Evolutionary conservation across 768 basidiomycete species (phyloP).

Genomic region (Pholiota conissans): DNA sequence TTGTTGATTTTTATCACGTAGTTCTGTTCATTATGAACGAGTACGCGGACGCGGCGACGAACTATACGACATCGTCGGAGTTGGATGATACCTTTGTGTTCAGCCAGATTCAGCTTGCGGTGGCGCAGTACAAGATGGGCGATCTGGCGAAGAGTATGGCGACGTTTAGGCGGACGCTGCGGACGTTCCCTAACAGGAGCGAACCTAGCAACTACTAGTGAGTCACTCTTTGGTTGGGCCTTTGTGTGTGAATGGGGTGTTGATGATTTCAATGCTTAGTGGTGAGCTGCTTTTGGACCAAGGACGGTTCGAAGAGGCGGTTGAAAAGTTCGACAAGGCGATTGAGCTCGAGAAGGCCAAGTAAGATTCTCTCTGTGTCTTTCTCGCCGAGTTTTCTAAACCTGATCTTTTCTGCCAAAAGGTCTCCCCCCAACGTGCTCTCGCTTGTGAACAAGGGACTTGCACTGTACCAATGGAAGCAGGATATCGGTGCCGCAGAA

Average conservation of each 20-base stretch:
- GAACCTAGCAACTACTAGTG: constrained; percentile 97
- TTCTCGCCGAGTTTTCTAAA: background rate
- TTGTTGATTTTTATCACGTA: too few relatives aligned
- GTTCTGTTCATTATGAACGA: constrained; percentile 96
- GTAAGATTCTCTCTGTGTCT: constrained; percentile 38
- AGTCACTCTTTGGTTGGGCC: constrained; percentile 28
- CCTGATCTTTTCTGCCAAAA: constrained; percentile 7
- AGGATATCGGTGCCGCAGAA: constrained; percentile 83
- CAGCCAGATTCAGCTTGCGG: constrained; percentile 95
- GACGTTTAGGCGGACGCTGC: constrained; percentile 83
- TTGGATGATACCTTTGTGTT: constrained; percentile 91
- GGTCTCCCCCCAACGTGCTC: constrained; percentile 74
- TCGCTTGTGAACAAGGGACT: constrained; percentile 98
- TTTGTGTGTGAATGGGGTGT: background rate
- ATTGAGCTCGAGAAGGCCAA: constrained; percentile 83
- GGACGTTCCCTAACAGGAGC: constrained; percentile 80
- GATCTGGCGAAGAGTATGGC: constrained; percentile 82
- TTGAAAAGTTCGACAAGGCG: constrained; percentile 88
- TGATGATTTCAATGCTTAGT: constrained; percentile 38
- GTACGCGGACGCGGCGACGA: constrained; percentile 79
- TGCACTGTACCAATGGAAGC: constrained; percentile 93
- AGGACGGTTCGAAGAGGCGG: constrained; percentile 80
- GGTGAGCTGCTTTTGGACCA: constrained; percentile 95
- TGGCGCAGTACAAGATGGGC: constrained; percentile 92
- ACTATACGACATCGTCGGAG: constrained; percentile 88